Conservation (phyloP, 306 rosid species). For the Alnus glutinosa region DNA sequence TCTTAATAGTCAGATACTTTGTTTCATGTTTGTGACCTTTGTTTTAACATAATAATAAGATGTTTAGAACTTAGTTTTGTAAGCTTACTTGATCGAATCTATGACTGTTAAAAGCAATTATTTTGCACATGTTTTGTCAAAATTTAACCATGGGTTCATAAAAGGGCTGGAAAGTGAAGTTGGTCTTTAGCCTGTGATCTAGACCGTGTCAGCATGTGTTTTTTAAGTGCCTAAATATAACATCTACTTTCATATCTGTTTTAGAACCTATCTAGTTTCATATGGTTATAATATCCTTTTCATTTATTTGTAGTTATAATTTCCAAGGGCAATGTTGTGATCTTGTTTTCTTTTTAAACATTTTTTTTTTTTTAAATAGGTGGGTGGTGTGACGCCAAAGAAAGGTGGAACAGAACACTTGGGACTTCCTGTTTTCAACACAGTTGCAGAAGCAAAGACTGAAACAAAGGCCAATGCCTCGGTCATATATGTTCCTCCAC, state of each 20-base stretch:
- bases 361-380: conserved; percentile 38
- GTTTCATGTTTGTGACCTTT: not conserved
- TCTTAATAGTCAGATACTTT: not conserved
- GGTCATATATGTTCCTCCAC: conserved; percentile 94
- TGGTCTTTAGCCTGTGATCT: not conserved
- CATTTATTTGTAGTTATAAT: not conserved
- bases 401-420: conserved; percentile 95
- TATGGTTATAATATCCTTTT: not conserved
- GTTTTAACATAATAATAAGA: not conserved
- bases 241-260: not conserved
- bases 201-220: not conserved
- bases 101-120: not conserved
- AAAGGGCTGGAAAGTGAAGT: not conserved
- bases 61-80: not conserved
- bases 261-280: not conserved
- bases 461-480: conserved; percentile 96
- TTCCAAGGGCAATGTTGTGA: not conserved
- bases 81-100: not conserved
- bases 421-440: conserved; percentile 97
- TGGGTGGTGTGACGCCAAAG: conserved; percentile 98
- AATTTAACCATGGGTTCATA: not conserved
- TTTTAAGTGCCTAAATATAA: not conserved
- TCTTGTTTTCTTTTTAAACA: not conserved
- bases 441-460: conserved; percentile 92
- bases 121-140: not conserved